Percentiles rank a stretch among this genome's conserved stretches.
Conservation (phyloP, 2,329 filamentous ascomycete species). For the Penicillium concentricum region DNA sequence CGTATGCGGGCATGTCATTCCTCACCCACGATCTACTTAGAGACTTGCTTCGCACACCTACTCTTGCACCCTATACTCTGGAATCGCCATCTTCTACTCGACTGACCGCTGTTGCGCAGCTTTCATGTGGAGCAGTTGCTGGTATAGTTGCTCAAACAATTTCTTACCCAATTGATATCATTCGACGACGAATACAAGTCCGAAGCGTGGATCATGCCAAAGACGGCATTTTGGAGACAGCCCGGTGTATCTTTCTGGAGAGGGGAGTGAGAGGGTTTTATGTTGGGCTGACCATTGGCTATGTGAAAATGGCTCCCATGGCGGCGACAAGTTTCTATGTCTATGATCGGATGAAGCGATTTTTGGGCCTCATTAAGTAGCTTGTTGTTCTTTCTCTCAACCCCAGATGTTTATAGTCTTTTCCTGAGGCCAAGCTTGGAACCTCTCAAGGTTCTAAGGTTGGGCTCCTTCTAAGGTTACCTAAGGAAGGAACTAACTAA, state of each 20-base stretch:
- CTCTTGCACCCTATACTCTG: slow-evolving; percentile 70
- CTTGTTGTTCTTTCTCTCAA: background rate
- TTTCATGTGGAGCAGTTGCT: slow-evolving; percentile 66
- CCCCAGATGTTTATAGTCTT: background rate
- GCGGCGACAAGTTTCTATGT: slow-evolving; percentile 69
- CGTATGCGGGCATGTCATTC: slow-evolving; percentile 94
- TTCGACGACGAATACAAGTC: slow-evolving; percentile 92
- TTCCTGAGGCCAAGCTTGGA: too few relatives aligned
- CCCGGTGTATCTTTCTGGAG: slow-evolving; percentile 70
- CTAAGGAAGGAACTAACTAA: too few relatives aligned
- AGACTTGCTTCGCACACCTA: slow-evolving; percentile 74
- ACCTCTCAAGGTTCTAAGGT: too few relatives aligned
- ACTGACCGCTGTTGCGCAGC: background rate
- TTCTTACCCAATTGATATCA: slow-evolving; percentile 91
- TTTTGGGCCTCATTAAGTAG: background rate
- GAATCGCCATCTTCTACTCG: slow-evolving; percentile 51
- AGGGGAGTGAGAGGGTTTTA: slow-evolving; percentile 80
- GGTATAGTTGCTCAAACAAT: slow-evolving; percentile 86
- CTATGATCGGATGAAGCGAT: slow-evolving; percentile 53
- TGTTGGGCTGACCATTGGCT: slow-evolving; percentile 89
- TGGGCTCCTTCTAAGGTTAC: background rate
- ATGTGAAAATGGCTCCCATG: slow-evolving; percentile 92
- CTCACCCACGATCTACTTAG: slow-evolving; percentile 88
- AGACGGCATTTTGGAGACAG: slow-evolving; percentile 75
- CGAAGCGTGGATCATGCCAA: slow-evolving; percentile 90